phyloP scores from a whole-genome alignment of 2,329 filamentous ascomycete genomes.

The Diaporthe citriasiana region DNA sequence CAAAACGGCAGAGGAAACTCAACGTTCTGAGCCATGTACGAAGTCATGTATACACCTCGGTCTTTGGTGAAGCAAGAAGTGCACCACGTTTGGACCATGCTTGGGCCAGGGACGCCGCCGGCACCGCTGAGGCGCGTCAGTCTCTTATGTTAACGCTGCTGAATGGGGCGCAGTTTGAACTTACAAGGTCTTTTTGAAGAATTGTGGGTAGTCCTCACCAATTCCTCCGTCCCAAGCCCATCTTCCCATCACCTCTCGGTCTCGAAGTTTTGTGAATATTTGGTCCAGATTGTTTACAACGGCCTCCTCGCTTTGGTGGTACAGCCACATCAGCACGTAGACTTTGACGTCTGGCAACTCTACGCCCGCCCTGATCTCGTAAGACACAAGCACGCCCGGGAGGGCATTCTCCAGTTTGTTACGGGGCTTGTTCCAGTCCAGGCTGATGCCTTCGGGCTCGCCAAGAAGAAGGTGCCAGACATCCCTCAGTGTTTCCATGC shows the following conservation, averaged over 20 bases:
- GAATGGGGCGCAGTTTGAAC: neutral
- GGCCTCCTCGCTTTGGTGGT: neutral
- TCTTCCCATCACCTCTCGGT: neutral
- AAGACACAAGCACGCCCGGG: neutral
- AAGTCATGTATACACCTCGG: constrained; percentile 15
- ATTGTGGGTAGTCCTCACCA: neutral
- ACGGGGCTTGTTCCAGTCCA: neutral
- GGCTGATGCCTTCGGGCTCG: neutral
- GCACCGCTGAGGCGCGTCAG: neutral
- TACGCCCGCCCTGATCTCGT: neutral
- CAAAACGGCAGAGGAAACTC: neutral
- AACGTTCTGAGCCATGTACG: neutral
- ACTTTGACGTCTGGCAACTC: constrained; percentile 1
- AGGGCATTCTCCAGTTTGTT: neutral
- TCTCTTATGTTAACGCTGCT: fast-evolving
- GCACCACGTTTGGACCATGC: neutral
- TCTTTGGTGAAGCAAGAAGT: neutral
- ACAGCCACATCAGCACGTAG: constrained; percentile 3
- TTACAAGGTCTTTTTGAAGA: neutral
- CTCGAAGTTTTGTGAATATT: neutral
- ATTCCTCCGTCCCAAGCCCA: neutral
- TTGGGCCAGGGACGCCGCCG: neutral
- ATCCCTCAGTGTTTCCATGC: neutral
- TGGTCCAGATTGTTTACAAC: neutral
- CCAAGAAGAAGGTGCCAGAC: constrained; percentile 7